Conservation (phyloP, 345 rosid genomes). For the Gossypium stocksii region DNA sequence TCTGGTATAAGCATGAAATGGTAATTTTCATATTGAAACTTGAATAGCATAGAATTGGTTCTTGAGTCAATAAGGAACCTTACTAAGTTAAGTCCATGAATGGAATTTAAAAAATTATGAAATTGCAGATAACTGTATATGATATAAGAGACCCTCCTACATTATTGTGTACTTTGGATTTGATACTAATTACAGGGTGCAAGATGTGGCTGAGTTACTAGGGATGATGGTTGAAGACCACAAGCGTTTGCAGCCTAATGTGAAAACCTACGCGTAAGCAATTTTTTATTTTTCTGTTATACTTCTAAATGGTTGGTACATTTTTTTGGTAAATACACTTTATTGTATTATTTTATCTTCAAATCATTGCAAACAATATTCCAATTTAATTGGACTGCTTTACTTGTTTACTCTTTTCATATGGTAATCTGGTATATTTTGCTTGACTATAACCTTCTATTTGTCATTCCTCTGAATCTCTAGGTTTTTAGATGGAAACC, state of each 20-base stretch:
- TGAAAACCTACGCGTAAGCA: slow-evolving; percentile 82
- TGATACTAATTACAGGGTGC: slow-evolving; percentile 56
- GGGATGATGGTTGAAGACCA: slow-evolving; percentile 98
- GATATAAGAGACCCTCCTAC: background rate
- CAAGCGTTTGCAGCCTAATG: slow-evolving; percentile 84
- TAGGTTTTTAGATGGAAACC: background rate
- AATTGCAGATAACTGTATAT: background rate
- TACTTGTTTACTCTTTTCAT: background rate
- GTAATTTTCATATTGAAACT: background rate
- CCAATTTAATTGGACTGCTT: background rate
- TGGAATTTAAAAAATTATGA: background rate
- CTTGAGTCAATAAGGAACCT: background rate
- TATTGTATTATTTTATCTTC: background rate
- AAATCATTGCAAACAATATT: background rate
- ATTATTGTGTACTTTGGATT: slow-evolving; percentile 2
- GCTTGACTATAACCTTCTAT: background rate
- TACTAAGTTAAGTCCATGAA: background rate
- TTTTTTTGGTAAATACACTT: slow-evolving; percentile 2
- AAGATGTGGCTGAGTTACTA: slow-evolving; percentile 93
- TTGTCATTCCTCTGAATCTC: background rate
- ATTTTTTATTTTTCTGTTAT: slow-evolving; percentile 9
- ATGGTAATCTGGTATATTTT: background rate
- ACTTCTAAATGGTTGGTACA: slow-evolving; percentile 6
- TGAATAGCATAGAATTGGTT: slow-evolving; percentile 1
- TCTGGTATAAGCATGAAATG: background rate